Percentiles rank a stretch among this genome's conserved stretches.
Conservation (phyloP, 345 rosid genomes). For the Turnera subulata region DNA sequence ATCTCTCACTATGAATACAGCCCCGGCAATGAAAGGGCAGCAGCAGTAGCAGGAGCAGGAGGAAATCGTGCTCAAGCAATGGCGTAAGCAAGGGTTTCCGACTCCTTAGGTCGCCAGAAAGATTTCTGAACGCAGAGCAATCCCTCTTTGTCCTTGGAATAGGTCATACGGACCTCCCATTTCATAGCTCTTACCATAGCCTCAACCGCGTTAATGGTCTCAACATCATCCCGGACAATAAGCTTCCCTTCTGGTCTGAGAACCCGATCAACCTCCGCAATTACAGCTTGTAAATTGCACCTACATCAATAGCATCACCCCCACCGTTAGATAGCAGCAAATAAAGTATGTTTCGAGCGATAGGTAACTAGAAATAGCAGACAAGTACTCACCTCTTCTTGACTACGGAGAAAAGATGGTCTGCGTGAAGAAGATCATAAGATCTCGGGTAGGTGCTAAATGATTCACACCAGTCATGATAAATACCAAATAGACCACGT, state of each 20-base stretch:
- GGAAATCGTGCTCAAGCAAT: constrained; percentile 32
- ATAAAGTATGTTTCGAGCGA: not conserved
- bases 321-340: not conserved
- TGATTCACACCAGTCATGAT: constrained; percentile 98
- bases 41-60: too few species aligned
- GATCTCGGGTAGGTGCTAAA: constrained; percentile 96
- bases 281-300: constrained; percentile 62
- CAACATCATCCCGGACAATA: constrained; percentile 64
- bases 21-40: constrained; percentile 10
- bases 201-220: constrained; percentile 61
- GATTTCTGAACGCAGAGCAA: constrained; percentile 82
- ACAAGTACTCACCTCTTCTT: constrained; percentile 50
- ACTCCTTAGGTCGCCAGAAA: constrained; percentile 72
- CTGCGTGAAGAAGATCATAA: constrained; percentile 94
- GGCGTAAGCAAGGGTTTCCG: constrained; percentile 56
- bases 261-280: constrained; percentile 85
- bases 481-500: constrained; percentile 87
- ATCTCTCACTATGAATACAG: constrained; percentile 11
- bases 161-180: constrained; percentile 82
- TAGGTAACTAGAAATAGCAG: too few species aligned
- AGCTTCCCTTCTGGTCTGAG: constrained; percentile 87
- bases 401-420: constrained; percentile 86
- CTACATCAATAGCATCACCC: constrained; percentile 28
- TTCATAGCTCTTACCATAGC: constrained; percentile 53
- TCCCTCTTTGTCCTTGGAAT: constrained; percentile 73